Evolutionary conservation across 331 rosid genomes (phyloP), one percentile per base, ranked within the genome.

Genomic region (Prunus yedoensis): DNA sequence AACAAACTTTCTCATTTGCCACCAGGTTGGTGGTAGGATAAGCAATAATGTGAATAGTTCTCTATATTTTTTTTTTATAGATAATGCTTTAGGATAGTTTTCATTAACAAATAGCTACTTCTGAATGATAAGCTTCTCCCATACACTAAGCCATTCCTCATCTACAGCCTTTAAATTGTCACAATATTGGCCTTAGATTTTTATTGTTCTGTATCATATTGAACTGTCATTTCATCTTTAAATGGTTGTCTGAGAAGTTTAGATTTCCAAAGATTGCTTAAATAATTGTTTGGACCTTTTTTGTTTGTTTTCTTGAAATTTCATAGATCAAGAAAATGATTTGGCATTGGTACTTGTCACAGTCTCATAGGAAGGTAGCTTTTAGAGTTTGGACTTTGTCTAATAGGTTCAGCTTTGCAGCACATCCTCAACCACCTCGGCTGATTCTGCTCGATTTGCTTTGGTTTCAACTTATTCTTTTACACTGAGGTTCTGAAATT

Each of bases 401-500:
- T 30, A 20, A 45, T 52, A 16, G 8, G 17, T 52, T 52, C 8
- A 13, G 57, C 57, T 23, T 66, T n/a, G 52, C 52, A 47, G 71
- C 28, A 35, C 50, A 2, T 43, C 30, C 18, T 60, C 57, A 51
- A 5, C 56, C 56, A 51, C 56, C 21, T 16, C 0, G 17, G 16
- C 52, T 47, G 52, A 47, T 10, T 47, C 16, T 47, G 4, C 15
- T 47, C 52, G 8, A 38, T 38, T 52, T 51, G 21, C n/a, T 16
- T 28, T 18, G 25, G 10, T 30, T 52, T 61, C 65, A 77, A n/a
- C 43, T 32, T 68, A 32, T 30, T 43, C 28, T 17, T 59, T 68
- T 46, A 52, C 43, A 69, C 32, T 49, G 74, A 8, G 28, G 70
- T 35, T 60, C 60, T 61, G 75, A 80, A 63, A 20, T 23, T 74